These are phyloP conservation scores for Actinidia polygama DNA, from an alignment of 179 eudicot genomes.

Conservation along the genomic window DNA sequence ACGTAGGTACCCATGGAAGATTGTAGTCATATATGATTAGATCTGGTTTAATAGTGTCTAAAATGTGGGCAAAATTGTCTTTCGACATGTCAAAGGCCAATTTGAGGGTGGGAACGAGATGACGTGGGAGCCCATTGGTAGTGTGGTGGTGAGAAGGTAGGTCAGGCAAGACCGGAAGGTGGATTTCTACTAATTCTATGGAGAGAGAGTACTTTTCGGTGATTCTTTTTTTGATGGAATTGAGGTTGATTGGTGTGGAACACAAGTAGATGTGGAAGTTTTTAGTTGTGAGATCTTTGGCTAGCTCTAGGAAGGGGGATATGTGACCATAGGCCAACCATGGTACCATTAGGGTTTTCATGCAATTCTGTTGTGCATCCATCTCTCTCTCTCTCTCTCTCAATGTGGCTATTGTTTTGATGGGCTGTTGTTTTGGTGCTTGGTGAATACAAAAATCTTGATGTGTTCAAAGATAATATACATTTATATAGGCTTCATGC, in stretches of 20 bases:
- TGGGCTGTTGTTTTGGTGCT: neutral
- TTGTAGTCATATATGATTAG: neutral
- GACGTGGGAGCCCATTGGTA: conserved; percentile 35
- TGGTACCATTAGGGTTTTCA: conserved; percentile 29
- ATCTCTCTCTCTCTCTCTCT: conserved; percentile 7
- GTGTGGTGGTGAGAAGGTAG: conserved; percentile 38
- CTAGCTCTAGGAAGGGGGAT: conserved; percentile 36
- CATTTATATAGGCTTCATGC: no score
- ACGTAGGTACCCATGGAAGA: neutral
- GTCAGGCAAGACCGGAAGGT: conserved; percentile 25
- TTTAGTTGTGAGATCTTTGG: conserved; percentile 27
- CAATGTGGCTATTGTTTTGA: neutral
- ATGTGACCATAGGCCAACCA: conserved; percentile 32
- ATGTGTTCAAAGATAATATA: no score
- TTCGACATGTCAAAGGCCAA: neutral
- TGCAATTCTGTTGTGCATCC: neutral
- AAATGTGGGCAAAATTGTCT: neutral
- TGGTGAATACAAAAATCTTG: no score
- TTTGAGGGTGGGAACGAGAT: conserved; percentile 22
- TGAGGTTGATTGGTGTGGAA: conserved; percentile 26
- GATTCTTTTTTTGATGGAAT: conserved; percentile 18
- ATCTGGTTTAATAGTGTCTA: neutral
- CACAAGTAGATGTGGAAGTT: conserved; percentile 31
- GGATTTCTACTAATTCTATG: conserved; percentile 27
- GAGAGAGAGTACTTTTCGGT: neutral